A percentile compares a stretch with the other conserved stretches of the same genome.
phyloP scores from a whole-genome alignment of 441 rosid genomes.

The Populus hybrid region DNA sequence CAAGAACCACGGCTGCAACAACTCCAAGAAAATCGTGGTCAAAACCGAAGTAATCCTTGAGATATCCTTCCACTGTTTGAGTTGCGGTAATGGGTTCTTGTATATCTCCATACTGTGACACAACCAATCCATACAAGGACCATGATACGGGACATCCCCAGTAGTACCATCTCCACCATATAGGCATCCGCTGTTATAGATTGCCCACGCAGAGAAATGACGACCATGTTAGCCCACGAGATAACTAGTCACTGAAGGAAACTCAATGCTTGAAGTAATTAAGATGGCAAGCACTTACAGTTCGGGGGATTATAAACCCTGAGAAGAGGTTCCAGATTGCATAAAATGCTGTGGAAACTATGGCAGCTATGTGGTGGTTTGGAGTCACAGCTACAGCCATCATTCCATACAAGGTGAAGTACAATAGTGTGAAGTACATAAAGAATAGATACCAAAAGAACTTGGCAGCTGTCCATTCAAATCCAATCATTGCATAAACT shows the following conservation, averaged over 20 bases:
- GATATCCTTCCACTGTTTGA: slow-evolving; percentile 22
- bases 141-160: slow-evolving; percentile 55
- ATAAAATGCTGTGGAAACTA: slow-evolving; percentile 45
- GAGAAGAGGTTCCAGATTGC: slow-evolving; percentile 63
- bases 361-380: slow-evolving; percentile 49
- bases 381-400: slow-evolving; percentile 66
- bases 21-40: slow-evolving; percentile 42
- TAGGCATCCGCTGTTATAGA: slow-evolving; percentile 38
- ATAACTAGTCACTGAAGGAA: not conserved
- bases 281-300: slow-evolving; percentile 31
- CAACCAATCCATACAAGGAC: slow-evolving; percentile 54
- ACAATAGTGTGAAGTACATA: slow-evolving; percentile 52
- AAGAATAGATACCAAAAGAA: slow-evolving; percentile 68
- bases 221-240: too few relatives aligned
- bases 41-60: slow-evolving; percentile 27
- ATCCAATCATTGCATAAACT: slow-evolving; percentile 65
- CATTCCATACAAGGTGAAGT: slow-evolving; percentile 72
- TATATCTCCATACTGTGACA: slow-evolving; percentile 47
- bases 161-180: slow-evolving; percentile 73
- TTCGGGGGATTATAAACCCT: slow-evolving; percentile 57
- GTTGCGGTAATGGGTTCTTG: slow-evolving; percentile 10
- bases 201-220: not conserved
- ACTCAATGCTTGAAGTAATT: too few relatives aligned
- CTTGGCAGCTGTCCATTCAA: slow-evolving; percentile 47
- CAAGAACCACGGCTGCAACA: slow-evolving; percentile 35